Conservation (phyloP, 2,329 filamentous ascomycete species). For the Verticillium tricorpus region DNA sequence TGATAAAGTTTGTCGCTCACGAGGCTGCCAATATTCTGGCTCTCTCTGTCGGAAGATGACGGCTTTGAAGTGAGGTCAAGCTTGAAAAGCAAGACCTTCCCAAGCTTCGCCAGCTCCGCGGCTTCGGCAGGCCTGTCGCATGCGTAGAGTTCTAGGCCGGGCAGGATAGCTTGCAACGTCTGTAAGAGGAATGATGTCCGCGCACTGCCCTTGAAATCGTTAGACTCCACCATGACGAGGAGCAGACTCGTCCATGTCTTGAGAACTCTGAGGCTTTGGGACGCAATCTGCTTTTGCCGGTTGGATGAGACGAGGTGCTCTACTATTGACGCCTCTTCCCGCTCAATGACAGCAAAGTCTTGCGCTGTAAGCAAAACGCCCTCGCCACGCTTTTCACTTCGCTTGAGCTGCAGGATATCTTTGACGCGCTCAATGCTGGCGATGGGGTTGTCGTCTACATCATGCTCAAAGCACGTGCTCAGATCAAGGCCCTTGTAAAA, state of each 20-base stretch:
- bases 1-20: slow-evolving; percentile 87
- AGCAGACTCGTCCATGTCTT: slow-evolving; percentile 81
- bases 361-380: slow-evolving; percentile 45
- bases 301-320: slow-evolving; percentile 61
- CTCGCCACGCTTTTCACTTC: slow-evolving; percentile 53
- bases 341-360: slow-evolving; percentile 45
- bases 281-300: slow-evolving; percentile 52
- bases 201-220: slow-evolving; percentile 69
- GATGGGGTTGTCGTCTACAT: slow-evolving; percentile 50
- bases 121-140: slow-evolving; percentile 65
- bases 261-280: slow-evolving; percentile 62
- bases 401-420: slow-evolving; percentile 68
- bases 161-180: slow-evolving; percentile 79
- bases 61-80: slow-evolving; percentile 52
- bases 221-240: slow-evolving; percentile 76
- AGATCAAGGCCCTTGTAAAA: slow-evolving; percentile 66
- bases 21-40: slow-evolving; percentile 57
- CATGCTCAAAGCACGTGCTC: slow-evolving; percentile 56
- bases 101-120: slow-evolving; percentile 71
- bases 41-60: slow-evolving; percentile 35
- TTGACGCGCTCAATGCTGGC: slow-evolving; percentile 69
- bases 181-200: slow-evolving; percentile 79
- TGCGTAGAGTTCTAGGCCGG: slow-evolving; percentile 77
- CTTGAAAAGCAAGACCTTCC: slow-evolving; percentile 66
- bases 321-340: slow-evolving; percentile 56